A percentile compares a stretch with the other conserved stretches of the same genome.
These are phyloP conservation scores for Ceratocystis destructans DNA, from an alignment of 2,329 filamentous ascomycete genomes.

Conservation along the genomic window DNA sequence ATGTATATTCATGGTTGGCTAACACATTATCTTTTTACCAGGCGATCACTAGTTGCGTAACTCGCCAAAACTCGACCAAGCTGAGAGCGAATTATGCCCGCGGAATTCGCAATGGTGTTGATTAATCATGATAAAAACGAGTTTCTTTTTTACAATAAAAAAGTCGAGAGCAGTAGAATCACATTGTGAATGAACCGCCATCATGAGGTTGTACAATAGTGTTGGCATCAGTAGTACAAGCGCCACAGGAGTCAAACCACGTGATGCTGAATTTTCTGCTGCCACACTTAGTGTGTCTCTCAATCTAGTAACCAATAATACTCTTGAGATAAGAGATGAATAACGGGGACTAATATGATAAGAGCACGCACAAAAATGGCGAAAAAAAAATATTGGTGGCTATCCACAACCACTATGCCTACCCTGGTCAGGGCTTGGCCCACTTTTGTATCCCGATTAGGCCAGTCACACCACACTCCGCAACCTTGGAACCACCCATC, in stretches of 20 bases:
- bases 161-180: background rate
- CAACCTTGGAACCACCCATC: background rate
- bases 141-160: background rate
- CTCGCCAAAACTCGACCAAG: background rate
- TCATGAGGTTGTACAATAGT: background rate
- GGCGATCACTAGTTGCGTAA: conserved; percentile 8
- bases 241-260: background rate
- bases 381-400: conserved; percentile 10
- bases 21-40: background rate
- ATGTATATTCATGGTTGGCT: background rate
- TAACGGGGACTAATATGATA: conserved; percentile 12
- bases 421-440: conserved; percentile 17
- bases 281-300: background rate
- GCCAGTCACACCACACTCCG: conserved; percentile 15
- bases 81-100: background rate
- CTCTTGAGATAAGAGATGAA: background rate
- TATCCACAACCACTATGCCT: conserved; percentile 10
- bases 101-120: background rate
- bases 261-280: background rate
- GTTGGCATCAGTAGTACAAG: background rate
- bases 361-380: conserved; percentile 16
- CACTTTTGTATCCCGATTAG: conserved; percentile 17
- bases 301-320: no score
- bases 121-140: background rate
- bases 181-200: background rate